These are phyloP conservation scores for Brasenia schreberi DNA, from an alignment of 164 flowering plant species.

Conservation along the genomic window DNA sequence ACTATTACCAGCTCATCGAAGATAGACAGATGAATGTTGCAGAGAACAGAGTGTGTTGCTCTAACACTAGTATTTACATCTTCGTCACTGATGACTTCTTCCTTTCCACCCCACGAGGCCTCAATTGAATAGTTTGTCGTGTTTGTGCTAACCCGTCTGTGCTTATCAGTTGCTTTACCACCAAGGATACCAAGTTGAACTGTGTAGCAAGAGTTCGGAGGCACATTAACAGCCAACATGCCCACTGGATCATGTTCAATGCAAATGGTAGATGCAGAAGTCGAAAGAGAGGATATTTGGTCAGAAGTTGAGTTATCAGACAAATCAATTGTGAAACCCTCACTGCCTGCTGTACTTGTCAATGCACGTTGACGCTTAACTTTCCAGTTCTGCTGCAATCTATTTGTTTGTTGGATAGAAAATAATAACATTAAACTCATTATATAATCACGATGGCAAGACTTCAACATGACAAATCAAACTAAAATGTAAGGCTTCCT, in stretches of 20 bases:
- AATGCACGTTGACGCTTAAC: conserved; percentile 73
- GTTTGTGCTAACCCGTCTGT: conserved; percentile 10
- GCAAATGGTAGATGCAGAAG: conserved; percentile 48
- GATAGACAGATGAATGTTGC: conserved; percentile 72
- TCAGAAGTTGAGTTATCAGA: conserved; percentile 56
- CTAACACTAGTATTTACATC: conserved; percentile 35
- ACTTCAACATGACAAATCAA: neutral
- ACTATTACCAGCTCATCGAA: conserved; percentile 68
- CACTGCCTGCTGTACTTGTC: conserved; percentile 51
- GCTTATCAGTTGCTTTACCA: conserved; percentile 14
- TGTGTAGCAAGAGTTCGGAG: conserved; percentile 55
- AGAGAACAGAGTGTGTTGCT: conserved; percentile 49
- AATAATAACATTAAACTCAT: neutral
- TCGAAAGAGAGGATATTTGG: conserved; percentile 29
- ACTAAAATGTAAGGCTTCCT: neutral
- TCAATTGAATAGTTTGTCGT: conserved; percentile 11
- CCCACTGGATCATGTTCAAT: conserved; percentile 83
- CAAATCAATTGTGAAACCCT: conserved; percentile 84
- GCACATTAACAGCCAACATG: conserved; percentile 66
- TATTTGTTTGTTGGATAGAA: conserved; percentile 22
- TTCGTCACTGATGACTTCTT: conserved; percentile 33
- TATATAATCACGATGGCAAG: neutral
- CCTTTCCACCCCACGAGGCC: conserved; percentile 19
- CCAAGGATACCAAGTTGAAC: conserved; percentile 62
- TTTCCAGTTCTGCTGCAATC: conserved; percentile 99